Base-by-base conservation (phyloP, 1,284 basidiomycete genomes). In the Termitomyces sp. region DNA sequence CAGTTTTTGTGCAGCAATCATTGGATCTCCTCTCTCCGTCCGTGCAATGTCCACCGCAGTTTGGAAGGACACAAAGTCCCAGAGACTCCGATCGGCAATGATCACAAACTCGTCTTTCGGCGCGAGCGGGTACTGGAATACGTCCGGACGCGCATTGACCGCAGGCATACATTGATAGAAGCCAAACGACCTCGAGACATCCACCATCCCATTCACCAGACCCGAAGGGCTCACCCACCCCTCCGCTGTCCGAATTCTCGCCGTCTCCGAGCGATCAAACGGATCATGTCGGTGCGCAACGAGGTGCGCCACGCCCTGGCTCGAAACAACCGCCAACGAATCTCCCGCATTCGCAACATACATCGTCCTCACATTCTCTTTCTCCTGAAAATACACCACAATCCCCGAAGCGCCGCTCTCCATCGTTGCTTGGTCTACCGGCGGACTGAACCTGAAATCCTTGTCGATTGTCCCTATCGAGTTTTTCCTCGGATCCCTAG, bases 221-320 rank as follows among this genome's bases (percentile, higher is more conserved):
- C 96, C 96, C 59, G 90, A 86, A n/a, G 93, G 90, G 4, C 94
- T 94, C 38, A 99, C 89, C 91, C 93, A 99, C 0, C 94, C 95
- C 70, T 98, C 97, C 2, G 94, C 92, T 0, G 84, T 78, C 31
- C 97, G 86, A 58, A 99, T 98, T 19, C 95, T 82, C 15, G 80
- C 79, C 1, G 88, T 93, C 73, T 99, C 97, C 17, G 77, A 75
- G 24, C 88, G 82, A 65, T 97, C 91, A 56, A 94, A 94, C 0
- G 97, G 96, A 58, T 96, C 91, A 67, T 99, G 97, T 64, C 87
- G 86, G 62, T 77, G 81, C 21, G 94, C 91, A 33, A 98, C 75
- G 15, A 89, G 71, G 52, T 88, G 75, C 0, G 93, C 90, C 19
- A 83, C 81, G 0, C 93, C 94, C 49, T 90, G 87, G 45, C 83